Conservation (phyloP, 306 rosid species). For the Sesbania bispinosa region DNA sequence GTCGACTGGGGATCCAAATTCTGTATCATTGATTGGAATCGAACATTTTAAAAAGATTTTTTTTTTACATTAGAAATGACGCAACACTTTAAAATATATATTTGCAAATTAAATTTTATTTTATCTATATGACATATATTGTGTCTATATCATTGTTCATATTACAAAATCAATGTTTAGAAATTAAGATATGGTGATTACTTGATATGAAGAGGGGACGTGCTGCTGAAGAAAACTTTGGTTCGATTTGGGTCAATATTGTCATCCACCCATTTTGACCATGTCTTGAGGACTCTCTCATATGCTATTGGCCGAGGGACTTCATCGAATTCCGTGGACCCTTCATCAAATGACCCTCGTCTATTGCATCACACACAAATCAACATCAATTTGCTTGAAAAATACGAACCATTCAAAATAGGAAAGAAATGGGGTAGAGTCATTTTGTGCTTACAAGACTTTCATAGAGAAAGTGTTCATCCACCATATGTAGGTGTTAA, state of each 20-base stretch:
- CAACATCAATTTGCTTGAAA: not conserved
- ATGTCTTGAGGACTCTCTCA: slow-evolving; percentile 65
- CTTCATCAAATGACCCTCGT: slow-evolving; percentile 89
- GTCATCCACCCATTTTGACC: slow-evolving; percentile 84
- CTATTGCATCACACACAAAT: slow-evolving; percentile 35
- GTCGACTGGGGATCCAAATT: too few relatives aligned
- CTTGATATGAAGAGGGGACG: slow-evolving; percentile 99
- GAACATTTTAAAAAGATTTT: too few relatives aligned
- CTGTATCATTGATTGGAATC: too few relatives aligned
- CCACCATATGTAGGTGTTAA: slow-evolving; percentile 99
- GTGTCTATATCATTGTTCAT: not conserved
- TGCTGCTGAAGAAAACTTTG: slow-evolving; percentile 76
- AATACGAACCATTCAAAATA: not conserved
- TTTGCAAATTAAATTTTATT: too few relatives aligned
- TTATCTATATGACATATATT: too few relatives aligned
- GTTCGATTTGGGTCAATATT: slow-evolving; percentile 76
- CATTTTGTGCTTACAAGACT: slow-evolving; percentile 60
- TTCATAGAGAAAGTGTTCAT: slow-evolving; percentile 95
- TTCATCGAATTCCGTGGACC: slow-evolving; percentile 81
- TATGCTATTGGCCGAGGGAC: slow-evolving; percentile 66
- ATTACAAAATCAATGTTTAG: not conserved
- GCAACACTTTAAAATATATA: too few relatives aligned
- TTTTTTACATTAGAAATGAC: too few relatives aligned
- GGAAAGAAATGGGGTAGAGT: not conserved
- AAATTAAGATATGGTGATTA: slow-evolving; percentile 26